Evolutionary conservation across 768 basidiomycete species (phyloP), one percentile per base, ranked within the genome.

Genomic region (Heimioporus sp.): DNA sequence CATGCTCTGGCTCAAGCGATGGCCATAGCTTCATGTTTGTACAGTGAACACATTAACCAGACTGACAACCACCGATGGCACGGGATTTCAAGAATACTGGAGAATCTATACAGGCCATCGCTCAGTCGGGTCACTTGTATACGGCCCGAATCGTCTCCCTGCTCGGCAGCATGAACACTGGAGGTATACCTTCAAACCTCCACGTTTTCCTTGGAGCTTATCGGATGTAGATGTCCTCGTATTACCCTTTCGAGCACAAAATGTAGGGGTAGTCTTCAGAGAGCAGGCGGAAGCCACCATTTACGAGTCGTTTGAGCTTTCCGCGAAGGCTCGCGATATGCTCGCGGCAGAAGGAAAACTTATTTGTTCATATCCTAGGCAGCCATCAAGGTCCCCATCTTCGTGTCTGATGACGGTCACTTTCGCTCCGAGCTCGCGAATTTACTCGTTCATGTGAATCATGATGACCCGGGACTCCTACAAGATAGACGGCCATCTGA

Each of bases 271-370:
- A 4, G 60, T 81, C 11, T 55, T 78, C 20, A 70, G 76, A 36
- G 65, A 62, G 44, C 48, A 48, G 13, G 41, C 53, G 15, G 36
- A 55, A 5, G 49, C 57, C 12, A 71, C 73, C 11, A 50, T 68
- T 20, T 73, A 76, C 49, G 80, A 81, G 54, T 62, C 64, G 8
- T 83, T 82, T 48, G 76, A 81, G 55, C 66, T 74, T 11, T 75
- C 76, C 2, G 70, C 77, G 1, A 57, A 60, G 21, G 56, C 68
- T 3, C 57, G 55, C 11, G 54, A 53, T 5, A 69, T 82, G 19
- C 75, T 77, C 63, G 59, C 54, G 2, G 44, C 69, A 0, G 54
- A 58, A 36, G 78, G 78, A 34, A 79, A 79, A 48, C 69, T 82
- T 3, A 17, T 74, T 5, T 70, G 74, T n/a, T 71, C 69, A 0